A percentile compares a stretch with the other conserved stretches of the same genome.
phyloP scores from a whole-genome alignment of 441 rosid species.

The Gossypium laxum region DNA sequence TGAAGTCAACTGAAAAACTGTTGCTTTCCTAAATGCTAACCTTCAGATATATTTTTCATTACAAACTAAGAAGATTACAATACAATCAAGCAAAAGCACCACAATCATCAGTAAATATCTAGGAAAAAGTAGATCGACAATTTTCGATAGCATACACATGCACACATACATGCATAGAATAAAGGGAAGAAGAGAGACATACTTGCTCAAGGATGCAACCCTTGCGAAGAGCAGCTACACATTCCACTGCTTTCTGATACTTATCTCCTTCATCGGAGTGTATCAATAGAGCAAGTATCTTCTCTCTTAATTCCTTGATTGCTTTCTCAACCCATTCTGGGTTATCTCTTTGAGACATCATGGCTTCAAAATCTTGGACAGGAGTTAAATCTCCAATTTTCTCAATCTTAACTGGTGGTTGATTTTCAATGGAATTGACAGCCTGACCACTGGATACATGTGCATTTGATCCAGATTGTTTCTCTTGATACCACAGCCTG shows the following conservation, averaged over 20 bases:
- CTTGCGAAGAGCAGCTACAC: conserved; percentile 50
- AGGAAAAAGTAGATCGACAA: neutral
- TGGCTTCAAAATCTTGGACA: conserved; percentile 67
- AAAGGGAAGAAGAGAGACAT: conserved; percentile 19
- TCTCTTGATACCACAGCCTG: conserved; percentile 40
- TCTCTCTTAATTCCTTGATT: conserved; percentile 47
- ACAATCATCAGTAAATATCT: neutral
- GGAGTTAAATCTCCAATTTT: conserved; percentile 56
- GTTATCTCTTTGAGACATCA: conserved; percentile 71
- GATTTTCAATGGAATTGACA: conserved; percentile 22
- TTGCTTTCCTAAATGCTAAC: neutral
- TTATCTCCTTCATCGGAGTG: conserved; percentile 17
- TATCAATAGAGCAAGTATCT: conserved; percentile 38
- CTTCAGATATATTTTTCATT: neutral
- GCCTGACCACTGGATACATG: conserved; percentile 23
- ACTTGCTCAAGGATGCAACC: conserved; percentile 86
- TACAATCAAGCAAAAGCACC: neutral
- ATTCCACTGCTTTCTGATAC: neutral
- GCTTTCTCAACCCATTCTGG: conserved; percentile 60
- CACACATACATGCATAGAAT: neutral
- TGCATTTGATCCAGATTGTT: conserved; percentile 52
- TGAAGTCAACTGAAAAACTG: neutral
- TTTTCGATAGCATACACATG: neutral
- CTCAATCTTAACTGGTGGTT: conserved; percentile 23
- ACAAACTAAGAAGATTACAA: neutral